Base-by-base conservation (phyloP, 306 rosid species). In the Pyrus bretschneideri region DNA sequence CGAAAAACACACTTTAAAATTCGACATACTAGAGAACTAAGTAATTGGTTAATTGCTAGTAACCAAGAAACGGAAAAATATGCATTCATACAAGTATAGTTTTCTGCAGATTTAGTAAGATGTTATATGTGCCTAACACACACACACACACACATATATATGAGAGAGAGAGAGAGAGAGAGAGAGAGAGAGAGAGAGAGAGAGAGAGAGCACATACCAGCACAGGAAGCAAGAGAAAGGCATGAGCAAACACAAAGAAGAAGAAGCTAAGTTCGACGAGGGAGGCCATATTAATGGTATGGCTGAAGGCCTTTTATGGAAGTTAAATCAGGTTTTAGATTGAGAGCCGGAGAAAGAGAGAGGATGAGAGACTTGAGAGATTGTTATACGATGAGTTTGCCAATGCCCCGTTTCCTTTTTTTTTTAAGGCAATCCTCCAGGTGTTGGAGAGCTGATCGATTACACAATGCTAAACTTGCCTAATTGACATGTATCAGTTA, bases 401-500 rank as follows among this genome's bases (percentile, higher is more conserved):
- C 8, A 49, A 49, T 14, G 21, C 9, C 55, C 6, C 19, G 6
- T 6, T 5, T 49, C 19, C 4, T 5, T 33, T 21, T 35, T 23
- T 25, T 38, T 30, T 21, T 30, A 45, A 30, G 33, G 42, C 21
- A 11, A 57, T 21, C 68, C 59, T 67, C 49, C 79, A 76, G 73
- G 86, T 83, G 83, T 84, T 62, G 9, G 35, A 4, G 64, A 44
- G 70, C 8, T 42, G 59, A 63, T 55, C 58, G 21, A 44, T 61
- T 70, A 6, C 18, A 55, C 31, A 67, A 66, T 17, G 70, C 72
- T 4, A 15, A 38, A 67, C 75, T 42, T 52, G 72, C 54, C 57
- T 64, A 63, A 74, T 35, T 73, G 85, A 81, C 91, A 83, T 15
- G 81, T 86, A 38, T 80, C 69, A 55, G 35, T 25, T 64, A 57